These are phyloP conservation scores for Xerocomus potaroensis DNA, from an alignment of 768 basidiomycete species.

Conservation along the genomic window DNA sequence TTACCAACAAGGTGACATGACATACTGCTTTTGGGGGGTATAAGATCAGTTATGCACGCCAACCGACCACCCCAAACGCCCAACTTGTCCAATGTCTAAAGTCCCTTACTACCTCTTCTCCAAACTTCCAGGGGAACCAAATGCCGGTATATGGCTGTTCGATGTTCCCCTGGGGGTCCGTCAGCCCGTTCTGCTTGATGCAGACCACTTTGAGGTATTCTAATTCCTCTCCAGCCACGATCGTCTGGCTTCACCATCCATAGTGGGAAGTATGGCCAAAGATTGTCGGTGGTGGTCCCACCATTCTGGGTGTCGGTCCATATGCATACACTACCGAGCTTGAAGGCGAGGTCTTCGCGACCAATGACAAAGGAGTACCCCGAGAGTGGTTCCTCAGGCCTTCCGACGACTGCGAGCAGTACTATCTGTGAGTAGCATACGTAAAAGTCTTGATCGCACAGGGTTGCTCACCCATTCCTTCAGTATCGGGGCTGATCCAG, in stretches of 20 bases:
- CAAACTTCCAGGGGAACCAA: neutral
- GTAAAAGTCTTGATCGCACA: no score
- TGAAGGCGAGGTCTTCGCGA: neutral
- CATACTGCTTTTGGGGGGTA: neutral
- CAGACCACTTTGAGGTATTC: slow-evolving; percentile 2
- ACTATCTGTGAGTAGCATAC: neutral
- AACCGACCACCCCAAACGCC: neutral
- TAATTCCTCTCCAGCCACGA: neutral
- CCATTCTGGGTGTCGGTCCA: neutral
- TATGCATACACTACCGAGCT: neutral
- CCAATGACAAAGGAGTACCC: neutral
- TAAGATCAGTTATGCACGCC: neutral
- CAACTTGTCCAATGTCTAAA: neutral
- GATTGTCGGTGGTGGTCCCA: neutral
- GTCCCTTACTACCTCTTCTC: neutral
- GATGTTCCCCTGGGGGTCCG: neutral
- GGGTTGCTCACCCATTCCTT: no score
- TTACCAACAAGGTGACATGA: no score
- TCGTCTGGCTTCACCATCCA: neutral
- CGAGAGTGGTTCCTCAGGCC: neutral
- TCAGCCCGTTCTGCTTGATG: slow-evolving; percentile 1
- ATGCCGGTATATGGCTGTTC: neutral
- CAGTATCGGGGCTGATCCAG: neutral
- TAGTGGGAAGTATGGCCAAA: neutral
- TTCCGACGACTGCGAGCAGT: neutral